phyloP scores from a whole-genome alignment of 805 yeast species.

The Metschnikowia shivogae region DNA sequence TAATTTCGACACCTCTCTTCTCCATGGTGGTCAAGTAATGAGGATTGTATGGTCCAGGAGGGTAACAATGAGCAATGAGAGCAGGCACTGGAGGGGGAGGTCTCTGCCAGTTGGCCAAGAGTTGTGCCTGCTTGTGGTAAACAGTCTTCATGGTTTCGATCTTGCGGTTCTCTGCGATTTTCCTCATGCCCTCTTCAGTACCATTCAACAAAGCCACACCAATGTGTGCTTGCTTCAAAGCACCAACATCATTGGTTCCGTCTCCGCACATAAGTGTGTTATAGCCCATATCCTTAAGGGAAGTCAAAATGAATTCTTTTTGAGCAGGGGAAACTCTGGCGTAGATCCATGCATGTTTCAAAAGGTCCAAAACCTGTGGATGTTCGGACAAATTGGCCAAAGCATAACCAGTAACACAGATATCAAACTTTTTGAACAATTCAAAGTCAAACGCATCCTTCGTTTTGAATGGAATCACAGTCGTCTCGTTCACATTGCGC shows the following conservation, averaged over 20 bases:
- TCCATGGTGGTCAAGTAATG: constrained; percentile 82
- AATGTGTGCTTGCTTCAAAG: constrained; percentile 95
- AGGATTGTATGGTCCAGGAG: constrained; percentile 93
- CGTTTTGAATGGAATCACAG: constrained; percentile 62
- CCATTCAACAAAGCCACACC: constrained; percentile 98
- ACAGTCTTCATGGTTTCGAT: constrained; percentile 59
- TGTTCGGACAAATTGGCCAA: constrained; percentile 62
- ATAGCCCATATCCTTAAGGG: constrained; percentile 84
- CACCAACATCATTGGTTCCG: constrained; percentile 99
- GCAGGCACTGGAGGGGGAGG: constrained; percentile 82
- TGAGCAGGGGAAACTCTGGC: constrained; percentile 97
- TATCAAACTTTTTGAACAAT: constrained; percentile 65
- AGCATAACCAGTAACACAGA: constrained; percentile 93
- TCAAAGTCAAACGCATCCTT: constrained; percentile 50
- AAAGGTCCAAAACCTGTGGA: constrained; percentile 62
- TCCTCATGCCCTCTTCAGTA: constrained; percentile 89
- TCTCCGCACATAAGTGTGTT: constrained; percentile 98
- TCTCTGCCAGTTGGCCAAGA: constrained; percentile 77
- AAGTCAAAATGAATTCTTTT: constrained; percentile 83
- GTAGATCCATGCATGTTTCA: constrained; percentile 92
- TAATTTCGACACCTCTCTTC: constrained; percentile 73
- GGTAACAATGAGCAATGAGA: constrained; percentile 89
- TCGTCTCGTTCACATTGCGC: constrained; percentile 80
- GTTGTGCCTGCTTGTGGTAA: constrained; percentile 78
- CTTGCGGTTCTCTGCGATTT: constrained; percentile 76